phyloP scores from a whole-genome alignment of 2,329 filamentous ascomycete species.

The Penicillium glabrum region DNA sequence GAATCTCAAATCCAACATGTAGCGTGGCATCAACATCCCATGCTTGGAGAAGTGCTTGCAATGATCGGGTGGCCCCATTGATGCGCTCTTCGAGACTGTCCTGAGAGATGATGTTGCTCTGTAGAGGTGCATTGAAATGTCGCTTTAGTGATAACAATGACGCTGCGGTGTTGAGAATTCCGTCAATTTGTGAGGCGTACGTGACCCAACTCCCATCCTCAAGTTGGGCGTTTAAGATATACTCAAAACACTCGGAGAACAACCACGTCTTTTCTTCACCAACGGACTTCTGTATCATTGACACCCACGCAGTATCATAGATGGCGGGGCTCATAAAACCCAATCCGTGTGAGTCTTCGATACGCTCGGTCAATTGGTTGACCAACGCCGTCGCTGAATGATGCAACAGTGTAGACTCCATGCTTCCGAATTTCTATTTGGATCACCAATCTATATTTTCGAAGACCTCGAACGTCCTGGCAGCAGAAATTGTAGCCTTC shows the following conservation, averaged over 20 bases:
- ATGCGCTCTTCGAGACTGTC: not conserved
- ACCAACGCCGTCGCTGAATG: not conserved
- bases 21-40: slow-evolving; percentile 30
- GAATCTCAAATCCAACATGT: slow-evolving; percentile 39
- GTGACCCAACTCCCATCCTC: slow-evolving; percentile 28
- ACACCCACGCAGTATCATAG: slow-evolving; percentile 40
- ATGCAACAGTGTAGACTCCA: not conserved
- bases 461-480: not conserved
- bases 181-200: slow-evolving; percentile 29
- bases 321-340: slow-evolving; percentile 2
- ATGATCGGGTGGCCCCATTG: slow-evolving; percentile 12
- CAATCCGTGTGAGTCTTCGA: not conserved
- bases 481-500: not conserved
- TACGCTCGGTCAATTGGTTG: not conserved
- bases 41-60: slow-evolving; percentile 21
- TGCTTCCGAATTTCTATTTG: not conserved
- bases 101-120: not conserved
- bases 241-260: slow-evolving; percentile 35
- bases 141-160: slow-evolving; percentile 31
- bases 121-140: not conserved
- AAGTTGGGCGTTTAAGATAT: slow-evolving; percentile 26
- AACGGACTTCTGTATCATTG: slow-evolving; percentile 22
- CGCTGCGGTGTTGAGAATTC: slow-evolving; percentile 36
- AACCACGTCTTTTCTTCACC: slow-evolving; percentile 23
- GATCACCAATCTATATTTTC: not conserved